Evolutionary conservation across 192 early-diverging fungal genomes (phyloP).

Genomic region (Gonapodya prolifera): DNA sequence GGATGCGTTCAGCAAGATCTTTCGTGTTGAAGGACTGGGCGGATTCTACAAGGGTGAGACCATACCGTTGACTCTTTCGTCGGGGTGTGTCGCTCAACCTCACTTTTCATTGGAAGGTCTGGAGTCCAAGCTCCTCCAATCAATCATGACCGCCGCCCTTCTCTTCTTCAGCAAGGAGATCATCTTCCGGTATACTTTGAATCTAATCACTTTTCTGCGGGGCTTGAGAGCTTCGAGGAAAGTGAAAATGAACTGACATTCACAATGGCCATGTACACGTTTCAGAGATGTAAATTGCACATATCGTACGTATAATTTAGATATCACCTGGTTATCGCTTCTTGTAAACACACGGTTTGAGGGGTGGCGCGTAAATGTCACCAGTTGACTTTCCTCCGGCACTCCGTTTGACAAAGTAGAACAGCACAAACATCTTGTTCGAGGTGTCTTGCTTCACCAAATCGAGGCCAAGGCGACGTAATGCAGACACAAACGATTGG

Average conservation of each 20-base stretch:
- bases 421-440: slow-evolving; percentile 93
- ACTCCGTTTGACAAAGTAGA: slow-evolving; percentile 76
- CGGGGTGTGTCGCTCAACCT: too few relatives aligned
- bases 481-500: slow-evolving; percentile 13
- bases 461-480: background rate
- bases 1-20: slow-evolving; percentile 86
- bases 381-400: too few relatives aligned
- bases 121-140: slow-evolving; percentile 89
- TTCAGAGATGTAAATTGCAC: too few relatives aligned
- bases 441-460: slow-evolving; percentile 38
- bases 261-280: too few relatives aligned
- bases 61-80: too few relatives aligned
- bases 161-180: slow-evolving; percentile 87
- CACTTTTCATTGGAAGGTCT: too few relatives aligned
- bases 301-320: too few relatives aligned
- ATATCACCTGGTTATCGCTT: too few relatives aligned
- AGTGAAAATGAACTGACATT: too few relatives aligned
- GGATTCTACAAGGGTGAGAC: slow-evolving; percentile 55
- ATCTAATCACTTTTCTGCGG: too few relatives aligned
- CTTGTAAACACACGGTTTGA: slow-evolving; percentile 28
- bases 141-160: slow-evolving; percentile 87
- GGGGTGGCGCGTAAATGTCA: slow-evolving; percentile 3
- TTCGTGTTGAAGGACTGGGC: slow-evolving; percentile 72
- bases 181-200: slow-evolving; percentile 58
- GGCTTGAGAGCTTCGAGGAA: too few relatives aligned